Percentiles rank a stretch among this genome's conserved stretches.
Conservation (phyloP, 2,329 filamentous ascomycete species). For the Talaromyces sp. region DNA sequence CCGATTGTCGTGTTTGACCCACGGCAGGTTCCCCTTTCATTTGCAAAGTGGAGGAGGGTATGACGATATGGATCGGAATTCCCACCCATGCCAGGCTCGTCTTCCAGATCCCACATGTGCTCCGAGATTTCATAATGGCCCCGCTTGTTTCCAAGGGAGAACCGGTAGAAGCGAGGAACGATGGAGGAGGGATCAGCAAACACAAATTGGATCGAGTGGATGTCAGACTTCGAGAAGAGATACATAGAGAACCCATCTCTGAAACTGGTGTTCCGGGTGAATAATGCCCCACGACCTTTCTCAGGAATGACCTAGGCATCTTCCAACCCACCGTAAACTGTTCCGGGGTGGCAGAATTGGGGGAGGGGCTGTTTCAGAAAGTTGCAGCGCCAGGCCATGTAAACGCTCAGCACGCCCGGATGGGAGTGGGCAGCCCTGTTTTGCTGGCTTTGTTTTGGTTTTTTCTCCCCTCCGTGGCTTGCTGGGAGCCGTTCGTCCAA, state of each 20-base stretch:
- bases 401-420: slow-evolving; percentile 1
- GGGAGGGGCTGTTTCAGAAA: slow-evolving; percentile 1
- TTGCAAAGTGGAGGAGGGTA: slow-evolving; percentile 20
- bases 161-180: background rate
- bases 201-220: slow-evolving; percentile 16
- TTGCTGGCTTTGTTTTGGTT: background rate
- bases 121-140: background rate
- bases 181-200: slow-evolving; percentile 5
- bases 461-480: background rate
- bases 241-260: background rate
- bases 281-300: background rate
- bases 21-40: slow-evolving; percentile 15
- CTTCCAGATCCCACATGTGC: background rate
- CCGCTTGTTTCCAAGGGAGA: background rate
- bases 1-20: slow-evolving; percentile 15
- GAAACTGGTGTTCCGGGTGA: background rate
- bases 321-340: too few species aligned
- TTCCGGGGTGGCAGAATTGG: background rate
- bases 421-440: background rate
- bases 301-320: background rate
- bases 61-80: slow-evolving; percentile 18
- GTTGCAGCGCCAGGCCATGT: background rate
- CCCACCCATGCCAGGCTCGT: slow-evolving; percentile 6
- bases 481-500: slow-evolving; percentile 9
- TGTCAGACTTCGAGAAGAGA: slow-evolving; percentile 15